A percentile compares a stretch with the other conserved stretches of the same genome.
Conservation (phyloP, 805 yeast species). For the Nakazawaea ishiwadae region DNA sequence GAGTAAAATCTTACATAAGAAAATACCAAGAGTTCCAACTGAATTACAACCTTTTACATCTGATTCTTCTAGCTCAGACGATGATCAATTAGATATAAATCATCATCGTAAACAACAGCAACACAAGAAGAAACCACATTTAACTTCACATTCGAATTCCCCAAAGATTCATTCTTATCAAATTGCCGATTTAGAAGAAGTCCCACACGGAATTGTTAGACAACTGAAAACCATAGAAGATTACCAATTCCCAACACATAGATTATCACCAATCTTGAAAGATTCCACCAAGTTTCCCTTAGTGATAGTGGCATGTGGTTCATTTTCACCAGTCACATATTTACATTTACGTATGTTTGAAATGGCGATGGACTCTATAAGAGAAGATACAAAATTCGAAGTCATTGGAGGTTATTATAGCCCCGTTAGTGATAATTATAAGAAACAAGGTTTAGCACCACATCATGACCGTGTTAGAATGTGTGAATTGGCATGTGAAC, state of each 20-base stretch:
- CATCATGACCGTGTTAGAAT: slow-evolving; percentile 88
- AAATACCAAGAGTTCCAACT: slow-evolving; percentile 51
- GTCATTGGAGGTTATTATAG: slow-evolving; percentile 95
- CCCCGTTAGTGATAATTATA: slow-evolving; percentile 90
- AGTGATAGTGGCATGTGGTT: slow-evolving; percentile 96
- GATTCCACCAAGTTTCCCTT: slow-evolving; percentile 82
- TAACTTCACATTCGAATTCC: too few relatives aligned
- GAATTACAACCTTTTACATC: slow-evolving; percentile 54
- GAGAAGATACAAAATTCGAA: slow-evolving; percentile 90
- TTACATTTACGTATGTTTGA: slow-evolving; percentile 96
- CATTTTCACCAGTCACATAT: slow-evolving; percentile 93
- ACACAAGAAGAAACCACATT: slow-evolving; percentile 8
- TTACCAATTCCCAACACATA: slow-evolving; percentile 83
- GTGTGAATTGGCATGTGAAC: slow-evolving; percentile 97
- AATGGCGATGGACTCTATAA: slow-evolving; percentile 93
- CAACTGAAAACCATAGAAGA: slow-evolving; percentile 70
- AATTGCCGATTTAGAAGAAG: slow-evolving; percentile 93
- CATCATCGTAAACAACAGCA: slow-evolving; percentile 4
- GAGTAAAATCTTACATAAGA: slow-evolving; percentile 8
- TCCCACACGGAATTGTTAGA: slow-evolving; percentile 88
- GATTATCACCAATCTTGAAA: slow-evolving; percentile 63
- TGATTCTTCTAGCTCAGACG: slow-evolving; percentile 29
- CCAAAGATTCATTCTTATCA: slow-evolving; percentile 51
- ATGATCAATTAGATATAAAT: slow-evolving; percentile 15
- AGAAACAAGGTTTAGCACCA: slow-evolving; percentile 88